Base-by-base conservation (phyloP, 192 early-diverging fungal genomes). In the Coemansia sp. region DNA sequence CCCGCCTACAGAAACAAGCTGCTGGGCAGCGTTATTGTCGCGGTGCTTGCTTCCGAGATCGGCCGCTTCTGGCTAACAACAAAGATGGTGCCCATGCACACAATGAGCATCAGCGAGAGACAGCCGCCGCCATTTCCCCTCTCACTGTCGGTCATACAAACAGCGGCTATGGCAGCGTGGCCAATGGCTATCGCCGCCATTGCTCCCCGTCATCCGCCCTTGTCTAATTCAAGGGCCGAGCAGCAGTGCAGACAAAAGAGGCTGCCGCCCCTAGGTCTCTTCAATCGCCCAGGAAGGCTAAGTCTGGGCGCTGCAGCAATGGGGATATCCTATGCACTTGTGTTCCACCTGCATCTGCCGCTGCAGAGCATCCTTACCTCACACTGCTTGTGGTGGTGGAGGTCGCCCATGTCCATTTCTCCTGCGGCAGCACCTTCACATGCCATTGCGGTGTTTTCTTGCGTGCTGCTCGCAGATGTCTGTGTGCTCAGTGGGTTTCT, bases 311-410 rank as follows among this genome's bases (percentile, higher is more conserved):
- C 49, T 23, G 49, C 49, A 51, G 49, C 49, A 51, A 51, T 51
- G 7, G 49, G 49, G 24, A 51, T 51, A 25, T 51, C 49, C 24
- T 22, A 22, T 51, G 49, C 49, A 51, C 49, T 51, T 23, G 24
- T 51, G 49, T 51, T 51, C 49, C 49, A 25, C 49, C n/a, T 51
- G 24, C 49, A 51, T 51, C 6, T 10, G 49, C n/a, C 8, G 39
- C 39, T 13, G 39, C 39, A 16, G 39, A 6, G 39, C 39, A 4
- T 5, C 11, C 14, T 42, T 42, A 13, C 16, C 16, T 16, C 13
- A 42, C 39, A 42, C 39, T 42, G 39, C 6, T 32, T 3, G 30
- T 8, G 8, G 8, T 32, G 30, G 39, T 4, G 14, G 16, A 13
- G 39, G 39, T 42, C 39, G 14, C 39, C 39, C 3, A 6, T 18